Percentiles rank a stretch among this genome's conserved stretches.
Evolutionary conservation across 2,329 filamentous ascomycete genomes (phyloP).

Genomic region (Raffaelea ambrosiae): DNA sequence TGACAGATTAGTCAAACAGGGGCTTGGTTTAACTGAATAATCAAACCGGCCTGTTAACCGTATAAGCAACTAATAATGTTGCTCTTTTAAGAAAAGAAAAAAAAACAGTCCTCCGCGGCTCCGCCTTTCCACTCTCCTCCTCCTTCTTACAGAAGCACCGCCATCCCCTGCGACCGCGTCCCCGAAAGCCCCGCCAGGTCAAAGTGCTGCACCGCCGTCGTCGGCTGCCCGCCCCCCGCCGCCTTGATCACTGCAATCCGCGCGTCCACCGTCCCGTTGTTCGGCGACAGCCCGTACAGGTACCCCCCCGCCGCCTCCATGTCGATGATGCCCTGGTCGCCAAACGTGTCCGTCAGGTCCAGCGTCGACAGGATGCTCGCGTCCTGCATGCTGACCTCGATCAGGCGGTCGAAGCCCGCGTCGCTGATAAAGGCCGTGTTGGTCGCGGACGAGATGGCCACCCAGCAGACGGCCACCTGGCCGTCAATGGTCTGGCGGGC

Average conservation of each 20-base stretch:
- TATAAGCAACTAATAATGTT: too few relatives aligned
- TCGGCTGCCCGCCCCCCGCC: too few relatives aligned
- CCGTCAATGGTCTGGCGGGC: conserved; percentile 32
- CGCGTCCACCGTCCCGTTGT: conserved; percentile 38
- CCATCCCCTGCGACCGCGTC: too few relatives aligned
- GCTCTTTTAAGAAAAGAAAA: too few relatives aligned
- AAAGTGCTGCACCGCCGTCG: conserved; percentile 21
- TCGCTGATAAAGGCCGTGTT: conserved; percentile 51
- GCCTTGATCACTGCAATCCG: conserved; percentile 30
- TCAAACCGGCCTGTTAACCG: too few relatives aligned
- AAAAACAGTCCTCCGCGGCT: too few relatives aligned
- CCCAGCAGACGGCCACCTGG: conserved; percentile 53
- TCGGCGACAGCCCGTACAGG: conserved; percentile 48
- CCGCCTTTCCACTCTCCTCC: too few relatives aligned
- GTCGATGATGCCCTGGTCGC: conserved; percentile 48
- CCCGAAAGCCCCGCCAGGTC: too few relatives aligned
- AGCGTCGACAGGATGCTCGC: conserved; percentile 35
- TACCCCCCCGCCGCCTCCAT: conserved; percentile 41
- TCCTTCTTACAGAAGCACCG: too few relatives aligned
- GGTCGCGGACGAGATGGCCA: conserved; percentile 36
- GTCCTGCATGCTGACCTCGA: conserved; percentile 45
- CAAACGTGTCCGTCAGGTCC: conserved; percentile 30
- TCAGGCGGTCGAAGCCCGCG: conserved; percentile 38
- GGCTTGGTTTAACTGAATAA: too few relatives aligned
- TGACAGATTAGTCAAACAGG: too few relatives aligned